Evolutionary conservation across 495 filamentous ascomycete species (phyloP).

Genomic region (Penicillium ucsense): DNA sequence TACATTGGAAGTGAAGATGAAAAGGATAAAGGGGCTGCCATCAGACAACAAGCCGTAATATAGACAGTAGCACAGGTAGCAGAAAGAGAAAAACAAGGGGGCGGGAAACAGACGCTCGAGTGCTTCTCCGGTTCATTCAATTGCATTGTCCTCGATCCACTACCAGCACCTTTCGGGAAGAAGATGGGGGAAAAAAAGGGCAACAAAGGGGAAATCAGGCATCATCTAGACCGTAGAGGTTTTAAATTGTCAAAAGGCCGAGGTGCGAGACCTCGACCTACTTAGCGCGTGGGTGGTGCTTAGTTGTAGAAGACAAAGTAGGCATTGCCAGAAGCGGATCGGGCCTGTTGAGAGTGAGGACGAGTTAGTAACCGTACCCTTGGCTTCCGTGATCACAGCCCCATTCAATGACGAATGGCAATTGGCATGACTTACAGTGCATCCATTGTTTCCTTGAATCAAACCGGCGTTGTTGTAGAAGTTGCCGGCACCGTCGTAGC

Average conservation of each 20-base stretch:
- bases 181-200: conserved; percentile 1
- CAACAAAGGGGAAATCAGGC: not conserved
- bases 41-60: conserved; percentile 21
- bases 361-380: conserved; percentile 1
- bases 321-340: conserved; percentile 37
- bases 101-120: not conserved
- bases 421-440: conserved; percentile 48
- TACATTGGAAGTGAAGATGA: conserved; percentile 30
- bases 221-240: conserved; percentile 5
- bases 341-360: conserved; percentile 20
- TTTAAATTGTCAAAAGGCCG: not conserved
- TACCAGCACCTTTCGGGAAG: conserved; percentile 2
- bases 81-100: conserved; percentile 3
- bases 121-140: conserved; percentile 1
- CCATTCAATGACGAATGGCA: not conserved
- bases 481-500: conserved; percentile 51
- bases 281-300: not conserved
- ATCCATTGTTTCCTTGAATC: conserved; percentile 44
- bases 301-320: conserved; percentile 36
- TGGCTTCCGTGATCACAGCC: not conserved
- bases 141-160: not conserved
- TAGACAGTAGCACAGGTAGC: conserved; percentile 17
- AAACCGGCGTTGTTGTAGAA: conserved; percentile 33
- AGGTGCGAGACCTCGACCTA: not conserved
- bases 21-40: not conserved